A percentile compares a stretch with the other conserved stretches of the same genome.
Conservation (phyloP, 2,329 filamentous ascomycete genomes). For the Pseudogymnoascus sp. region DNA sequence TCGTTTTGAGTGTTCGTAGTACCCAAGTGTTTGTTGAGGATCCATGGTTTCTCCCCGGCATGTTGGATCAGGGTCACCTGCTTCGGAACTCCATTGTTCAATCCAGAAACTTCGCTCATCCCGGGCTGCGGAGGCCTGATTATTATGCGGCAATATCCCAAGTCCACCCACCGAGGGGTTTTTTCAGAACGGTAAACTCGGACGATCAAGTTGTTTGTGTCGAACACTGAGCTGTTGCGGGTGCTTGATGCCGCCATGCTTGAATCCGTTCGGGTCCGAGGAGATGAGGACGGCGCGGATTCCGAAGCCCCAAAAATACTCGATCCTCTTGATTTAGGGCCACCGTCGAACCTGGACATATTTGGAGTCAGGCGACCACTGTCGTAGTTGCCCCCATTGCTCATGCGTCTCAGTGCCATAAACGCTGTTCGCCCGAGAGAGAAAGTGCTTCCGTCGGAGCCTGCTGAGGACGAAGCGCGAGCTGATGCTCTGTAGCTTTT, state of each 20-base stretch:
- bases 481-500: slow-evolving; percentile 57
- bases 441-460: slow-evolving; percentile 67
- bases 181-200: slow-evolving; percentile 73
- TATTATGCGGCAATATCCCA: slow-evolving; percentile 74
- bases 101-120: slow-evolving; percentile 47
- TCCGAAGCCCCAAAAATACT: slow-evolving; percentile 53
- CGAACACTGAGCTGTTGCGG: slow-evolving; percentile 47
- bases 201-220: slow-evolving; percentile 75
- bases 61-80: slow-evolving; percentile 63
- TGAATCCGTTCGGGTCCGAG: slow-evolving; percentile 21
- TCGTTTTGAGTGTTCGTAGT: not conserved
- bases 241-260: slow-evolving; percentile 20
- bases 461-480: slow-evolving; percentile 43
- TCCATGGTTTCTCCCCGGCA: slow-evolving; percentile 48
- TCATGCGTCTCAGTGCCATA: slow-evolving; percentile 66
- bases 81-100: slow-evolving; percentile 67
- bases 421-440: slow-evolving; percentile 69
- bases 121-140: slow-evolving; percentile 67
- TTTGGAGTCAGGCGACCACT: slow-evolving; percentile 19
- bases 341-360: slow-evolving; percentile 31
- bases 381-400: slow-evolving; percentile 67
- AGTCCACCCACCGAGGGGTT: slow-evolving; percentile 79
- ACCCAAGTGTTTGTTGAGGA: not conserved
- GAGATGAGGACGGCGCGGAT: slow-evolving; percentile 18
- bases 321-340: slow-evolving; percentile 28